Base-by-base conservation (phyloP, 148 eudicot genomes). In the Rhododendron griersonianum region DNA sequence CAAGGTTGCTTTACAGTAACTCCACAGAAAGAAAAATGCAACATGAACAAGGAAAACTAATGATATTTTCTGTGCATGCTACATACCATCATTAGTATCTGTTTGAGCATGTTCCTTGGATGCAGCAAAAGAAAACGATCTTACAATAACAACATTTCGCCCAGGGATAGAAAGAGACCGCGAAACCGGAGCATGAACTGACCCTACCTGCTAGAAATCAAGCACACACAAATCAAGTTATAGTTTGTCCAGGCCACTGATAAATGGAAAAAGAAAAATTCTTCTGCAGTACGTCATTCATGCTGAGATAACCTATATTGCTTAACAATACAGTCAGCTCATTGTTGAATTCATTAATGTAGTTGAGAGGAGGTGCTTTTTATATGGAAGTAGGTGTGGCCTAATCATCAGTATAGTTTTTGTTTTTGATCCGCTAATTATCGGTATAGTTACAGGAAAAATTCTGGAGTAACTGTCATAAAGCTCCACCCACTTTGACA, bases 141-240 rank as follows among this genome's bases (percentile, higher is more conserved):
- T 91, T 77, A 96, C 95, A 83, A 96, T 92, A 37, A 96, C 94
- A 67, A 86, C 33, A 89, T 88, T 95, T 88, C 89, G 90, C 71
- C 88, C 95, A 51, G 98, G 98, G 80, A 93, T 94, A 77, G 98
- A 96, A 81, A 92, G 88, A 19, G 99, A 95, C 92, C 99, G 93
- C 44, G 92, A 86, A 63, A 93, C 90, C 48, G 86, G 86, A 81
- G 90, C 89, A 80, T 86, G 88, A 48, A 80, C 85, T 53, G 88
- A 86, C 15, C 88, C 88, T 77, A 78, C 85, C 99, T 95, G 98
- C 89, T 87, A 25, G 63, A 86, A 84, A 28, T 78, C 13, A 63
- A 63, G 23, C 41, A 47, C 81, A 77, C 19, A 37, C 28, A 47
- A 71, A 67, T 67, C 11, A 65, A 47, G 15, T 25, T 71, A 67